Evolutionary conservation across 2,329 filamentous ascomycete genomes (phyloP).

Genomic region (Fusarium sp.): DNA sequence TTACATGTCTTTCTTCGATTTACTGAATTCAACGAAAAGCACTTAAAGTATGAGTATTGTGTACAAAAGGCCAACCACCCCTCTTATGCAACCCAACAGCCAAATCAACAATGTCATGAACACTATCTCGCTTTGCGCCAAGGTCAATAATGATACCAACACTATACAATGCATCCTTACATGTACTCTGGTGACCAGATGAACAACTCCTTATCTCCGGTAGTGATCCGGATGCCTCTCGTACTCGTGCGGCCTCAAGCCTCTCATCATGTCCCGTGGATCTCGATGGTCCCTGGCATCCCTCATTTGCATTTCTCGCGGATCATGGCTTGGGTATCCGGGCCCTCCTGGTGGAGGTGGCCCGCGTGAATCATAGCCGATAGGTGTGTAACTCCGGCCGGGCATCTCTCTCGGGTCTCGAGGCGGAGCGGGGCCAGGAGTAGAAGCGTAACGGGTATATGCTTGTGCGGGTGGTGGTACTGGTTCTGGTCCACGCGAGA

Average conservation of each 20-base stretch:
- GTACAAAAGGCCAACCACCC: not conserved
- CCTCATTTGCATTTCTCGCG: conserved; percentile 54
- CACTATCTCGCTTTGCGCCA: conserved; percentile 13
- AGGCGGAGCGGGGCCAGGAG: conserved; percentile 59
- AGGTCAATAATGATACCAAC: not conserved
- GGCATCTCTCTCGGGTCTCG: conserved; percentile 61
- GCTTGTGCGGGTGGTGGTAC: conserved; percentile 57
- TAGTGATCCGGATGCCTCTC: conserved; percentile 63
- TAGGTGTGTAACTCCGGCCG: conserved; percentile 63
- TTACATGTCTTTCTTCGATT: not conserved
- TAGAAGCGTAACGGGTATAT: conserved; percentile 62
- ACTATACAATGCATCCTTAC: conserved; percentile 7
- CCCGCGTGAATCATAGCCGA: conserved; percentile 59
- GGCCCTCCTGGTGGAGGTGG: conserved; percentile 56
- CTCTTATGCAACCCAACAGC: not conserved
- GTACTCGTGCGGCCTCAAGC: conserved; percentile 63
- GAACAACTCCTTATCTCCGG: conserved; percentile 54
- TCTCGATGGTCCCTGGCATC: conserved; percentile 54
- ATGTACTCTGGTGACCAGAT: not conserved
- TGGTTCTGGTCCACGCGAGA: conserved; percentile 59
- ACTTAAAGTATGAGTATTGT: not conserved
- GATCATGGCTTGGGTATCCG: conserved; percentile 51
- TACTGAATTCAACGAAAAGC: not conserved
- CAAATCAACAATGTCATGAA: not conserved
- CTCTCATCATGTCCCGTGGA: conserved; percentile 57